Conservation (phyloP, 1,284 basidiomycete genomes). For the Marasmius fiardii region DNA sequence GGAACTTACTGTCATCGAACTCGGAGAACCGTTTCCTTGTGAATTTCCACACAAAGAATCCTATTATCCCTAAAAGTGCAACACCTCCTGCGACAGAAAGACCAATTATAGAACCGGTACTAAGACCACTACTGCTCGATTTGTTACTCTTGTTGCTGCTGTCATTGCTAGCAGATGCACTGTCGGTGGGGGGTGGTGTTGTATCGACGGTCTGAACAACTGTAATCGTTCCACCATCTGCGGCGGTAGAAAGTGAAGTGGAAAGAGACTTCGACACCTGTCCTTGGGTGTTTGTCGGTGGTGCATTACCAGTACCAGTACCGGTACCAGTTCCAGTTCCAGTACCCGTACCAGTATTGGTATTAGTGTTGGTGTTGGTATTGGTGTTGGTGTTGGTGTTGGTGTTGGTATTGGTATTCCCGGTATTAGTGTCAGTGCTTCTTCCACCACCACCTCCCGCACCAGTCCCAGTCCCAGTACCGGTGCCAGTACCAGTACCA, state of each 20-base stretch:
- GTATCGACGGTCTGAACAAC: constrained; percentile 1
- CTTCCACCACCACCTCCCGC: neutral
- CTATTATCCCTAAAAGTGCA: constrained; percentile 62
- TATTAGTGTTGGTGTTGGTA: neutral
- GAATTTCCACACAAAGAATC: constrained; percentile 80
- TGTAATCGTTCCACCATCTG: neutral
- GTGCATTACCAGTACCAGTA: too few species aligned
- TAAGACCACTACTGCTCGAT: constrained; percentile 31
- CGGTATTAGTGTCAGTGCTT: neutral
- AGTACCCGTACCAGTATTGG: too few species aligned
- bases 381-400: too few species aligned
- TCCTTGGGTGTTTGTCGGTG: neutral
- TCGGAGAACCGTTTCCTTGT: constrained; percentile 70
- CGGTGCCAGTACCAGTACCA: neutral
- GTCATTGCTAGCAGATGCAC: constrained; percentile 6
- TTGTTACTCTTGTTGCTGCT: constrained; percentile 9
- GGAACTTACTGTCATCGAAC: constrained; percentile 70
- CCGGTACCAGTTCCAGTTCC: too few species aligned
- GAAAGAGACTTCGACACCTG: too few species aligned
- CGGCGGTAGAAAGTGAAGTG: constrained; percentile 8
- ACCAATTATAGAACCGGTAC: constrained; percentile 71
- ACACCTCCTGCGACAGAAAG: constrained; percentile 76
- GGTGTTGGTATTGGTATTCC: too few species aligned
- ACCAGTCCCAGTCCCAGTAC: neutral
- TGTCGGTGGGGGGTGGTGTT: constrained; percentile 4